Base-by-base conservation (phyloP, 2,329 filamentous ascomycete species). In the Pyrenophora graminea region DNA sequence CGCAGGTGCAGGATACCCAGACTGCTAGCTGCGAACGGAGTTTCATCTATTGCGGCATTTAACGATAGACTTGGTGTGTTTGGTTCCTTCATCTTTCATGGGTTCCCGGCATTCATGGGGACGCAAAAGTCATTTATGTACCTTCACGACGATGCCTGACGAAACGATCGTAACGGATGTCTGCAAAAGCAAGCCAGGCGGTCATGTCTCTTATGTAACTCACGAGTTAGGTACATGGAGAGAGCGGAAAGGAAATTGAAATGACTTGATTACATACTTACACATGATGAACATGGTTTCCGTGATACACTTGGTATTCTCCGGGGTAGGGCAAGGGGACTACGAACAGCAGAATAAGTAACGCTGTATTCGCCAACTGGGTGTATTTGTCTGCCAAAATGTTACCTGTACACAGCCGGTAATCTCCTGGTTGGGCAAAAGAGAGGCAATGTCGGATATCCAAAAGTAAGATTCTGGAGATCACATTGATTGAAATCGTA, bases 41-140 rank as follows among this genome's bases (percentile, higher is more conserved):
- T 64, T 64, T 55, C 47, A 62, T 59, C 58, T 57, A 52, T 63
- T 68, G 66, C 62, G 59, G 64, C 64, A 66, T 67, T 64, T 65
- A 55, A 68, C 63, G 64, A 69, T 69, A 70, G 66, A 70, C 61
- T 58, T 63, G 63, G 64, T 69, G 64, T 66, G 63, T 66, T 63
- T 62, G 58, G 61, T 64, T 63, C 59, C 63, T 61, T 60, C 53
- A 51, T 60, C 58, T 57, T 63, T 67, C 54, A 55, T 57, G 48
- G 54, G 53, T 62, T 56, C 51, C 58, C 53, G 61, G 62, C 56
- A 66, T 63, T 59, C 51, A 58, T 55, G 58, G 58, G 54, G 51
- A 46, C 46, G 50, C 48, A 62, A 63, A 64, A 64, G 62, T 63
- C 59, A 58, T 62, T 47, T 62, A 60, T 59, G 58, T 62, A 62